Evolutionary conservation across 169 alveolate genomes (phyloP), one percentile per base, ranked within the genome.

Genomic region (Plasmodium ovale): DNA sequence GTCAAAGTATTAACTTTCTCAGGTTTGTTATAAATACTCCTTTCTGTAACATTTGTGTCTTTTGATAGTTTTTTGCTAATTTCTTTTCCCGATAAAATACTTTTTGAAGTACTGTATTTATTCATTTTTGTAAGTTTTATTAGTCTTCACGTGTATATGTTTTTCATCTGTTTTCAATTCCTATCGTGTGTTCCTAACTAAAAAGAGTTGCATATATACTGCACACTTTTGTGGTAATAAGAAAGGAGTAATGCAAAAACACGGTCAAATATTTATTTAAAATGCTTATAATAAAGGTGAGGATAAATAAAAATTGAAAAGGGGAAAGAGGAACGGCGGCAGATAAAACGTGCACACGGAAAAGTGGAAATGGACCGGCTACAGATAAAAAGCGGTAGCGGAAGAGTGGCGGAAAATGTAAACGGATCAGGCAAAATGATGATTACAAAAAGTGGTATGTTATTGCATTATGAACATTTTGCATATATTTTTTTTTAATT

Each of bases 71-170:
- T 77, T 9, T 64, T 47, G 16, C 14, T 64, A 14, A 10, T n/a
- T 25, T 9, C 23, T 23, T 60, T 31, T 19, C 14, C 77, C 29
- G 68, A 6, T n/a, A 47, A 77, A 29, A 0, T 51, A 25, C 67
- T 64, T 51, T 77, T 62, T 53, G 51, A 47, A 37, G 56, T 62
- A 33, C 10, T 51, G 21, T 14, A 49, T 47, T 71, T 51, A 71
- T 71, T 71, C 85, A 71, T 71, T 27, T 68, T 37, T 49, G 69
- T 16, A 31, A 39, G n/a, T 21, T 71, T 29, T 19, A 51, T 14
- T 51, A 10, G 47, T 16, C 23, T 71, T 39, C 21, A 37, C 60
- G 42, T 67, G 37, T 67, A 29, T 54, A n/a, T 54, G 12, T 54
- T 54, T 54, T 56, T 56, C 1, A 5, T 31, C 67, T 56, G 67